phyloP scores from a whole-genome alignment of 305 asterid genomes.

The Rubia peregrina region DNA sequence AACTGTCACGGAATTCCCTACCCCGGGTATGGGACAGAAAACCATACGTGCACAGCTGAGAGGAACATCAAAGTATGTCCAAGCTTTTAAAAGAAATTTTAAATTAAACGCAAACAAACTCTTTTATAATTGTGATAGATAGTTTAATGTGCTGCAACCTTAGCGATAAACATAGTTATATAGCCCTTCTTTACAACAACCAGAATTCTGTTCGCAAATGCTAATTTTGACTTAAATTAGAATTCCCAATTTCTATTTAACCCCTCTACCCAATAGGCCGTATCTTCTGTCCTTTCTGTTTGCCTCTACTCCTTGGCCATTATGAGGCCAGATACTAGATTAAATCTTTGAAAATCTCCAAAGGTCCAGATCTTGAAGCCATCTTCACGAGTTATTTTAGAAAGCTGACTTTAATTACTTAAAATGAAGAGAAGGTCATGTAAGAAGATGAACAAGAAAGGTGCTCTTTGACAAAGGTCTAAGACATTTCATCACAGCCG shows the following conservation, averaged over 20 bases:
- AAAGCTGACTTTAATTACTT: neutral
- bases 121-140: neutral
- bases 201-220: neutral
- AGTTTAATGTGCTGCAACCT: neutral
- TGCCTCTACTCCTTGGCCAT: neutral
- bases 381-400: neutral
- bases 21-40: neutral
- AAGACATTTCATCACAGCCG: neutral
- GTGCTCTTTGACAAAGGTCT: neutral
- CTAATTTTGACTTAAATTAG: neutral
- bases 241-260: neutral
- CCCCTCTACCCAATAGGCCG: neutral
- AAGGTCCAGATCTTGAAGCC: neutral
- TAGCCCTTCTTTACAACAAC: neutral
- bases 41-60: neutral
- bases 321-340: neutral
- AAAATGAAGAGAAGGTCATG: neutral
- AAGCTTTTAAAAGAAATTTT: neutral
- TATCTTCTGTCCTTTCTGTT: neutral
- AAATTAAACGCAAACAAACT: neutral
- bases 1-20: neutral
- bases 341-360: neutral
- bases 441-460: neutral
- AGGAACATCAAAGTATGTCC: neutral
- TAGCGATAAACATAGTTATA: neutral